Percentiles rank a stretch among this genome's conserved stretches.
Conservation (phyloP, 768 basidiomycete genomes). For the Mycena haematopus region DNA sequence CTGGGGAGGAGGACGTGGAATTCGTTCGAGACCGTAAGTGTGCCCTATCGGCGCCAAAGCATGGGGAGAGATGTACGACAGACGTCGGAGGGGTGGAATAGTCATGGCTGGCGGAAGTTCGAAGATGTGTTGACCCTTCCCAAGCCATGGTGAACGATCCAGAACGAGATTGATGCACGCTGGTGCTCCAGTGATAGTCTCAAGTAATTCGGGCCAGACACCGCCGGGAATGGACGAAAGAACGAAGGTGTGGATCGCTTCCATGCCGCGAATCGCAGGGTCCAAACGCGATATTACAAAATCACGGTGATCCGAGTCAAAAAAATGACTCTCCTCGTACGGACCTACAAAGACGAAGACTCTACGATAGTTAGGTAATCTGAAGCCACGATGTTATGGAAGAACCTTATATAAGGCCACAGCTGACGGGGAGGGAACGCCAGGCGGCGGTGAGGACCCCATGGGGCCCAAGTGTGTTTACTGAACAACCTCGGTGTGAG, state of each 20-base stretch:
- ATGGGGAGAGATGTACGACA: background rate
- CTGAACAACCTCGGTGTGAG: background rate
- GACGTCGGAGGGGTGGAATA: background rate
- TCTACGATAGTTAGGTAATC: background rate
- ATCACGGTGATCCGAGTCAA: background rate
- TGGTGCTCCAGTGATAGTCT: background rate
- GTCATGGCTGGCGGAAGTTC: background rate
- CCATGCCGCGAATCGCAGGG: background rate
- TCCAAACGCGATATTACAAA: conserved; percentile 3
- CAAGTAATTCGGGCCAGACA: background rate
- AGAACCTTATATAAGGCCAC: conserved; percentile 9
- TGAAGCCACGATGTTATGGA: background rate
- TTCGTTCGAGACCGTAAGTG: background rate
- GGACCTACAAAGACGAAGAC: background rate
- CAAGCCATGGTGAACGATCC: background rate
- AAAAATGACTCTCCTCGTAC: background rate
- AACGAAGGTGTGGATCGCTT: background rate
- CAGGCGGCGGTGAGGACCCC: background rate
- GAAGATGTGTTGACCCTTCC: background rate
- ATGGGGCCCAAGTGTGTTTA: conserved; percentile 2
- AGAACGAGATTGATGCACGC: background rate
- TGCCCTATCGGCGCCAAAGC: background rate
- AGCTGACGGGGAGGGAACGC: background rate
- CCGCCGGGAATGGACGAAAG: background rate
- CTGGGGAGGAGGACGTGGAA: background rate